Evolutionary conservation across 345 rosid genomes (phyloP).

Genomic region (Ailanthus altissimus): DNA sequence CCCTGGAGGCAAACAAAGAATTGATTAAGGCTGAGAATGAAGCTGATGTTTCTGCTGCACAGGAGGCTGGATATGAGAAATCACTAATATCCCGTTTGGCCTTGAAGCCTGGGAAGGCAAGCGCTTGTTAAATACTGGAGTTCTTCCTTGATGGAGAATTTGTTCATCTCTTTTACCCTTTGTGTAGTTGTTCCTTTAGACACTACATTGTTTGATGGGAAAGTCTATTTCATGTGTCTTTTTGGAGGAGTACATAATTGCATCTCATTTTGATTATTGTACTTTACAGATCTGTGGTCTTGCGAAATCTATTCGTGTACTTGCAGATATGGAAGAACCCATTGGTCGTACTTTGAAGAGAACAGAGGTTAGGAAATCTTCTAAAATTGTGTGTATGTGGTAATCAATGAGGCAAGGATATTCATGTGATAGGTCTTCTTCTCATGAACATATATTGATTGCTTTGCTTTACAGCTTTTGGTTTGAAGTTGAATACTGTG

Average conservation of each 20-base stretch:
- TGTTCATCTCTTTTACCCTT: background rate
- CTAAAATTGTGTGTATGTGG: background rate
- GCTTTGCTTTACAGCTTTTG: background rate
- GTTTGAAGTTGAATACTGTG: conserved; percentile 3
- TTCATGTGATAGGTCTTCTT: background rate
- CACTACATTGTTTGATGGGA: conserved; percentile 1
- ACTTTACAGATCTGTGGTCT: conserved; percentile 45
- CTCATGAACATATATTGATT: background rate
- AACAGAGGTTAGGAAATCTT: conserved; percentile 46
- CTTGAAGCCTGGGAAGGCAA: conserved; percentile 62
- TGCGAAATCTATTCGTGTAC: conserved; percentile 52
- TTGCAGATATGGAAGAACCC: conserved; percentile 65
- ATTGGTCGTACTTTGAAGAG: conserved; percentile 47
- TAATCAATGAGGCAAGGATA: background rate
- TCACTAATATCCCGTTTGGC: conserved; percentile 51
- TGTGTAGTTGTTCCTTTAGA: background rate
- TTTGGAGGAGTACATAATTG: background rate
- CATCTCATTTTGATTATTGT: conserved; percentile 3
- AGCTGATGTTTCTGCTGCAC: conserved; percentile 56
- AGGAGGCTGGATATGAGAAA: conserved; percentile 44
- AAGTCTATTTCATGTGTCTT: background rate
- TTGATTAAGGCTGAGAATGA: conserved; percentile 54
- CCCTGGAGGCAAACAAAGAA: conserved; percentile 50
- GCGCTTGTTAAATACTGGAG: conserved; percentile 12
- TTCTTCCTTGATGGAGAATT: conserved; percentile 6